A percentile compares a stretch with the other conserved stretches of the same genome.
These are phyloP conservation scores for Gossypium trilobum DNA, from an alignment of 441 rosid genomes.

Conservation along the genomic window DNA sequence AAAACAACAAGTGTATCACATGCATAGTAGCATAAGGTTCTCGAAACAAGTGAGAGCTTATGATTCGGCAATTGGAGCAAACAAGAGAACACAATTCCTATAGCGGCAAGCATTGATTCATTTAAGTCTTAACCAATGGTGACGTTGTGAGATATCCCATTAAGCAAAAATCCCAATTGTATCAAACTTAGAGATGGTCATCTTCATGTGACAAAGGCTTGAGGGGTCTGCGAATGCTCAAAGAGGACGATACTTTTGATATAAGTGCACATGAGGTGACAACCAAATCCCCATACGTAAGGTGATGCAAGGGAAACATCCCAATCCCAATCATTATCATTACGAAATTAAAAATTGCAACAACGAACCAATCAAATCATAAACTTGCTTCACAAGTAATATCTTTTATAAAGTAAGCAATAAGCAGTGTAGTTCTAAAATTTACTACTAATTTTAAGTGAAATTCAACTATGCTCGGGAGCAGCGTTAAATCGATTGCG, in stretches of 20 bases:
- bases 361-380: not conserved
- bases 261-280: not conserved
- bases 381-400: not conserved
- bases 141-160: not conserved
- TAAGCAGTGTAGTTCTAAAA: not conserved
- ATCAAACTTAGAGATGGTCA: not conserved
- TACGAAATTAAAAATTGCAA: not conserved
- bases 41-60: slow-evolving; percentile 12
- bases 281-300: not conserved
- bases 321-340: not conserved
- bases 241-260: not conserved
- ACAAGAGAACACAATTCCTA: not conserved
- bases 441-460: not conserved
- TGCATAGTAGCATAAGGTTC: not conserved
- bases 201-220: not conserved
- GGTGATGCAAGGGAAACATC: not conserved
- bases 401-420: not conserved
- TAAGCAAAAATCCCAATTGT: not conserved
- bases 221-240: not conserved
- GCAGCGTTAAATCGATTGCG: not conserved
- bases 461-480: not conserved
- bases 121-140: not conserved
- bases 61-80: slow-evolving; percentile 2
- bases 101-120: slow-evolving; percentile 2
- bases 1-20: slow-evolving; percentile 11